A percentile compares a stretch with the other conserved stretches of the same genome.
These are phyloP conservation scores for Aspergillus steynii DNA, from an alignment of 495 filamentous ascomycete species.

Conservation along the genomic window DNA sequence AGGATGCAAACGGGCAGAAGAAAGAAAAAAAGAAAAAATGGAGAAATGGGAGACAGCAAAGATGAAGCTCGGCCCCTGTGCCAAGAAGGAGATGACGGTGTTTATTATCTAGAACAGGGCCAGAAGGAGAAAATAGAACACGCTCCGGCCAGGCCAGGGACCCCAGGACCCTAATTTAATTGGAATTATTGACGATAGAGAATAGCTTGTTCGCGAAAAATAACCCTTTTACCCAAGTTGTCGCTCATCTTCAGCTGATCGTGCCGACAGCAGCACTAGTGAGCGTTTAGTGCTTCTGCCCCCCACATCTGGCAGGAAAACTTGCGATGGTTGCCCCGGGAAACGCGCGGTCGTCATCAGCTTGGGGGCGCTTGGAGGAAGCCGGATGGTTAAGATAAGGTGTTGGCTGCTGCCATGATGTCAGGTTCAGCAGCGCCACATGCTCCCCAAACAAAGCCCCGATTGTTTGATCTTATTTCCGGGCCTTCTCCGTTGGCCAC, in stretches of 20 bases:
- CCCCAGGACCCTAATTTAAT: constrained; percentile 11
- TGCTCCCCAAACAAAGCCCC: constrained; percentile 1
- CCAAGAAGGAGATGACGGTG: constrained; percentile 12
- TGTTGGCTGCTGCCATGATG: constrained; percentile 1
- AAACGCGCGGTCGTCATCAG: constrained; percentile 4
- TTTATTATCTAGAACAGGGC: constrained; percentile 19
- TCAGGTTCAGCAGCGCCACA: constrained; percentile 9
- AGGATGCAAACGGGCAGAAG: neutral
- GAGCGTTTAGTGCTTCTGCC: constrained; percentile 12
- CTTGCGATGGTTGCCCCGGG: constrained; percentile 16
- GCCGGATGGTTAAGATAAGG: neutral
- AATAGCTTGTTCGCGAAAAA: constrained; percentile 13
- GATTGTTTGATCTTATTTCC: neutral
- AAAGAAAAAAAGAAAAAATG: constrained; percentile 5
- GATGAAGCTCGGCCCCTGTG: constrained; percentile 14
- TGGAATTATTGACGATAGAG: constrained; percentile 16
- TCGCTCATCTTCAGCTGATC: constrained; percentile 12
- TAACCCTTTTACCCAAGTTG: constrained; percentile 10
- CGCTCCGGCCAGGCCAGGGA: constrained; percentile 12
- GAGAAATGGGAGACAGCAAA: neutral
- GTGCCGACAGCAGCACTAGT: constrained; percentile 18
- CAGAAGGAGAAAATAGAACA: constrained; percentile 9
- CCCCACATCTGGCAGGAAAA: constrained; percentile 13
- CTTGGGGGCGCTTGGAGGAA: constrained; percentile 1
- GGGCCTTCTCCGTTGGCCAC: neutral